A percentile compares a stretch with the other conserved stretches of the same genome.
phyloP scores from a whole-genome alignment of 768 basidiomycete genomes.

The Podaxis mareebaensis region DNA sequence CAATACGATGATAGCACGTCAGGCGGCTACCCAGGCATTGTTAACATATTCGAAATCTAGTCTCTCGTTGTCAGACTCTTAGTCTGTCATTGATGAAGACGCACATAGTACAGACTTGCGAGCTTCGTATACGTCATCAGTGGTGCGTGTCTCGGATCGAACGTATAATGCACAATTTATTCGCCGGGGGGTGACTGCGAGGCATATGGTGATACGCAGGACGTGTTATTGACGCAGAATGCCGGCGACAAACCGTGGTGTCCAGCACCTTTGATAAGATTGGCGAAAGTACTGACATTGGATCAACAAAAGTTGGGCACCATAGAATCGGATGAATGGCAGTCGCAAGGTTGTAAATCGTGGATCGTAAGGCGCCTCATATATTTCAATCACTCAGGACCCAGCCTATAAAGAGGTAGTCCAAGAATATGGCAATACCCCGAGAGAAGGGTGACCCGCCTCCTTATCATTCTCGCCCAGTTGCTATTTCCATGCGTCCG shows the following conservation, averaged over 20 bases:
- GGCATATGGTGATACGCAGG: constrained; percentile 32
- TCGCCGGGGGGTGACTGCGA: constrained; percentile 32
- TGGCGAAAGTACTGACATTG: neutral
- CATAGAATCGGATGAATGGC: too few relatives aligned
- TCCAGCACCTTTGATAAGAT: neutral
- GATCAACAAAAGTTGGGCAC: neutral
- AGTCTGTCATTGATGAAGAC: too few relatives aligned
- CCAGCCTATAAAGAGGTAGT: too few relatives aligned
- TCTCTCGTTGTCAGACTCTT: too few relatives aligned
- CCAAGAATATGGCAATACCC: too few relatives aligned
- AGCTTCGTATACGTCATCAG: constrained; percentile 29
- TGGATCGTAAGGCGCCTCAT: too few relatives aligned
- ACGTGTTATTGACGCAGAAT: constrained; percentile 18
- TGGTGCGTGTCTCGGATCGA: constrained; percentile 27
- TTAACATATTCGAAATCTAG: constrained; percentile 25
- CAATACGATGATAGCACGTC: constrained; percentile 34
- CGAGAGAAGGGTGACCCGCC: too few relatives aligned
- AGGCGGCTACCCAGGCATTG: constrained; percentile 38
- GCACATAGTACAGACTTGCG: constrained; percentile 20
- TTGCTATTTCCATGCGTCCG: too few relatives aligned
- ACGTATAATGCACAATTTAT: constrained; percentile 38
- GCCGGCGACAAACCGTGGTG: neutral
- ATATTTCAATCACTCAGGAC: too few relatives aligned
- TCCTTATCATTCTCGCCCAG: too few relatives aligned
- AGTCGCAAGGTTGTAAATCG: too few relatives aligned